Evolutionary conservation across 257 asterid species (phyloP), one percentile per base, ranked within the genome.

Genomic region (Solanum piurae): DNA sequence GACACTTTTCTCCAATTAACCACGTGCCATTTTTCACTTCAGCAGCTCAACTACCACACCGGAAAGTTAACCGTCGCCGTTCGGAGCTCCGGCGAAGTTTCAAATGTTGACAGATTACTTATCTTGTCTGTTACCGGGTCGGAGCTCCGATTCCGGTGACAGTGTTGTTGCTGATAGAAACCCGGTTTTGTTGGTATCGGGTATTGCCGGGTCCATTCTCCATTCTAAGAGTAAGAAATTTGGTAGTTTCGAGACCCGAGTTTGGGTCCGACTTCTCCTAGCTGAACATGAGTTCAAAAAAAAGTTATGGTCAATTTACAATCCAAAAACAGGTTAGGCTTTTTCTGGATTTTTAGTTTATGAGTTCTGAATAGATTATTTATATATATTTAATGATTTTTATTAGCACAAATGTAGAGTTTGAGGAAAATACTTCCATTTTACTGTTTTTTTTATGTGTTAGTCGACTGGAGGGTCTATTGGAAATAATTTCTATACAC

Each of bases 251-350:
- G 92, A 93, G 84, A 94, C 95, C 88, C 97, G 98, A 89, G 98
- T 95, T 8, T 96, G 99, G 99, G 98, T 96, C 66, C 93, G 99
- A 86, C 68, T 96, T 36, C 90, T 95, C 42, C 90, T 95, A 33
- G 98, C 99, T 89, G 95, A 96, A 87, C 89, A 89, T 89, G 98
- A 94, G 94, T 95, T 96, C 91, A 96, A 80, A 95, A 93, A 86
- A 89, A 94, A 96, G 91, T 91, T 93, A 49, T 95, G 97, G 97
- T 93, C 98, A 46, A 66, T 91, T 40, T 96, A 96, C 88, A 96
- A 96, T 86, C 93, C 98, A 18, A 33, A 95, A 62, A 95, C 99
- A 55, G 93, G 93, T 90, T 20, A 40, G 27, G 31, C 9, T 52
- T n/a, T 4, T n/a, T 64, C 34, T 0, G 4, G 4, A 66, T 25